Conservation (phyloP, 2,329 filamentous ascomycete species). For the Neobulgaria alba region DNA sequence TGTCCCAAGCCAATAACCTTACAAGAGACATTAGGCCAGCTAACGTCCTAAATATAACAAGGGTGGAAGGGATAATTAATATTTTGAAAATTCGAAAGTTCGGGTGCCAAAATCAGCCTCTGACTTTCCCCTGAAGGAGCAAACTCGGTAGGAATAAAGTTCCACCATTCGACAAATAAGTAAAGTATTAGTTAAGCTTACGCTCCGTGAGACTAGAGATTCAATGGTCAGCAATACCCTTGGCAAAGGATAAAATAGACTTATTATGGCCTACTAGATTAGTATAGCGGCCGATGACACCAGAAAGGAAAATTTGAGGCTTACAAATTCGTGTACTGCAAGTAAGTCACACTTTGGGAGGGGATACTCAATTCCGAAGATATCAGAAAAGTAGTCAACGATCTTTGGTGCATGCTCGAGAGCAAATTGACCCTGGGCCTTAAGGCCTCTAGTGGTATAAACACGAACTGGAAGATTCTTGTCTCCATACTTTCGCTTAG, state of each 20-base stretch:
- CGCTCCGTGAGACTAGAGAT: constrained; percentile 51
- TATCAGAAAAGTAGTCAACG: constrained; percentile 93
- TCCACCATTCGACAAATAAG: no score
- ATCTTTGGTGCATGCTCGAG: constrained; percentile 86
- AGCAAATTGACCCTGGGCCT: constrained; percentile 84
- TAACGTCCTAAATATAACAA: no score
- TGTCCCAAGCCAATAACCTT: no score
- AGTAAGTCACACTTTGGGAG: constrained; percentile 86
- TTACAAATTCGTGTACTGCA: constrained; percentile 82
- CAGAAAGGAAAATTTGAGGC: constrained; percentile 32
- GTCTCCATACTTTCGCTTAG: constrained; percentile 82
- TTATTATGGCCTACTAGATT: constrained; percentile 6
- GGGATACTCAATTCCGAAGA: constrained; percentile 88
- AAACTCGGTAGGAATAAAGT: no score
- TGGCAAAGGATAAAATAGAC: neutral
- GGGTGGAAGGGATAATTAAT: no score
- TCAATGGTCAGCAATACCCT: constrained; percentile 31
- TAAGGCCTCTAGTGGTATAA: constrained; percentile 90
- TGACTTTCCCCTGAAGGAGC: no score
- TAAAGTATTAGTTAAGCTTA: no score
- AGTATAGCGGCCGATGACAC: neutral
- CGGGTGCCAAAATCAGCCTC: no score
- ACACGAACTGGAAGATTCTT: constrained; percentile 88
- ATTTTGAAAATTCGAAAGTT: no score
- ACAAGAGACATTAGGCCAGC: no score